Conservation (phyloP, 176 grass and related monocot species). For the Carex kokanica region DNA sequence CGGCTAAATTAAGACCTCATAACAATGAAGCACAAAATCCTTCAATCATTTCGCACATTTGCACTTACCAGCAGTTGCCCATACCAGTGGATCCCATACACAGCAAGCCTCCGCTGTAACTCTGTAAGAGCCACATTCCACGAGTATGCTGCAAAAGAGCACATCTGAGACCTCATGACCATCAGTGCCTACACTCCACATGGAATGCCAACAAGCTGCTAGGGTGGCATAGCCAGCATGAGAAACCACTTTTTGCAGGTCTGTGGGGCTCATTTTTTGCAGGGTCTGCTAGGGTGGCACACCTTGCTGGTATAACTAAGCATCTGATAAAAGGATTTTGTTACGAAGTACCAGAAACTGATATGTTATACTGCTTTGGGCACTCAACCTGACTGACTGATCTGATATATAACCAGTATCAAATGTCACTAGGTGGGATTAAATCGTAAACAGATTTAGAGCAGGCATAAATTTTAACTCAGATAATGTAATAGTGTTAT, state of each 20-base stretch:
- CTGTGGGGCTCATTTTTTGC: not conserved
- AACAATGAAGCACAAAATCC: slow-evolving; percentile 10
- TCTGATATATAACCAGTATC: not conserved
- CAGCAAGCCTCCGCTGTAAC: slow-evolving; percentile 38
- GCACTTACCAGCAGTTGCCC: not conserved
- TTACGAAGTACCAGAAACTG: not conserved
- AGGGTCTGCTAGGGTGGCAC: not conserved
- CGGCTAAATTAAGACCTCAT: not conserved
- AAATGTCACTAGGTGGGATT: no score
- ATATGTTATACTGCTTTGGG: not conserved
- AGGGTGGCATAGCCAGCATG: slow-evolving; percentile 12
- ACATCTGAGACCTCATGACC: slow-evolving; percentile 38
- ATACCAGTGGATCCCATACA: not conserved
- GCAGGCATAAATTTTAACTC: not conserved
- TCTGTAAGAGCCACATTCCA: slow-evolving; percentile 45
- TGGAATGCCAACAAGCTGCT: slow-evolving; percentile 26
- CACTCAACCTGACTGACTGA: not conserved
- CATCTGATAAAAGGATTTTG: not conserved
- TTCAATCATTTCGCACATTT: not conserved
- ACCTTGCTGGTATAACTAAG: not conserved
- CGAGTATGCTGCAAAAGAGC: slow-evolving; percentile 29
- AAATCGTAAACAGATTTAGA: not conserved
- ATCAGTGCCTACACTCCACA: slow-evolving; percentile 1
- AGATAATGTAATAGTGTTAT: not conserved
- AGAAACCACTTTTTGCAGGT: slow-evolving; percentile 9